Evolutionary conservation across 176 grass and related monocot species (phyloP), one percentile per base, ranked within the genome.

Genomic region (Ensete glaucum): DNA sequence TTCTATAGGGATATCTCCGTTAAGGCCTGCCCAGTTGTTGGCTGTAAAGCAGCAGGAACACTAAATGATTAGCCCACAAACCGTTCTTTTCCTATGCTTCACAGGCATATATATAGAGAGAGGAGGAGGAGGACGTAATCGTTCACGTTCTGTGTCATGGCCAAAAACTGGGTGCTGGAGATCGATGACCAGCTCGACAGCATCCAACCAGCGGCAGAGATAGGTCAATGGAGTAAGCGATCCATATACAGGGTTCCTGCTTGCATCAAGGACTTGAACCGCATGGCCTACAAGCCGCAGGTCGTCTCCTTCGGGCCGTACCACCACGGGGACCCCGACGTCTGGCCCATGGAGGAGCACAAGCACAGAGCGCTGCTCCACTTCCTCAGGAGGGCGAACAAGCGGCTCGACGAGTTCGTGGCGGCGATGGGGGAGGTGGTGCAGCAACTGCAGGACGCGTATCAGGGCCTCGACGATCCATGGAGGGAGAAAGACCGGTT

Each of bases 341-440:
- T 96, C 29, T 1, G 9, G 15, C 66, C 92, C 23, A 96, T 89
- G 92, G 88, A 96, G 77, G 88, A 85, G 67, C 92, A 96, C 87
- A 96, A 96, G 78, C 72, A 69, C 20, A 77, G 92, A 5, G 86
- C 92, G 23, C 79, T 96, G 8, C 76, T 86, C 29, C 88, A 96
- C 82, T 86, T 96, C 50, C 82, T 96, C 15, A 86, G 79, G 34
- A 81, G 88, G 10, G 22, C 84, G 2, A 55, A 24, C 1, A 57
- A 34, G 65, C 82, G 81, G 8, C 59, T 87, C 11, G 84, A 83
- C 1, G 54, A 79, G 21, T 91, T 91, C 54, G 82, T 60, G 27
- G 70, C 22, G 9, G 82, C 79, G 25, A 77, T 89, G 13, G 86
- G 84, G 49, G 84, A 78, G 24, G 74, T 53, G 9, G 76, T 51